Base-by-base conservation (phyloP, 441 rosid genomes). In the Codiaeum variegatum region DNA sequence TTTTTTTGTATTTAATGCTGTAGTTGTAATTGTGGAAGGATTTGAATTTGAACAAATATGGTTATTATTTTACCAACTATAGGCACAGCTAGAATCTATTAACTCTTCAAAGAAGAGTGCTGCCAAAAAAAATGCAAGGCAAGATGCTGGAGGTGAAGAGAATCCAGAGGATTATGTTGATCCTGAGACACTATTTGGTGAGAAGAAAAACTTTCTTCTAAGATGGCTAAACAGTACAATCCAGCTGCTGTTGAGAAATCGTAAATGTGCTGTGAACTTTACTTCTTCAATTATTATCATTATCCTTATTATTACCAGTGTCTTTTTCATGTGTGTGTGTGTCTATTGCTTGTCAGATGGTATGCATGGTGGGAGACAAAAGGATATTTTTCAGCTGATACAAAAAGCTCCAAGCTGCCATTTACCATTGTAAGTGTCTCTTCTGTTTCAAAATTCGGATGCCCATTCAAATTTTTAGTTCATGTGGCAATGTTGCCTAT, bases 341-440 rank as follows among this genome's bases (percentile, higher is more conserved):
- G 67, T 68, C 51, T 66, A 51, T 61, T 46, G 38, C 36, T 58
- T n/a, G 47, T 55, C 78, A 94, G 99, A 69, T 94, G 99, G 99
- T 94, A 92, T 72, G 72, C 82, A 0, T 94, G 97, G 96, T 94
- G 99, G 98, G 98, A 92, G 77, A 85, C 85, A 71, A 85, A 88
- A 0, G 88, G 86, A 18, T 83, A 80, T 73, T 94, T 88, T 73
- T 77, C 69, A 60, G 97, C 97, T 10, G 96, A 92, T 79, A 85
- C 87, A 38, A 80, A 79, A 79, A 91, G 98, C 86, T 75, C 91
- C 18, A 93, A 88, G 75, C 90, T 90, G 54, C 76, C 97, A 0
- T 94, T 90, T 78, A 78, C 76, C 47, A 92, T 94, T 72, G 97
- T 92, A 87, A 84, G 91, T 72, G 23, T 69, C 23, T 34, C 13